These are phyloP conservation scores for Seminavis robusta DNA, from an alignment of 108 stramenopile genomes.

Conservation along the genomic window DNA sequence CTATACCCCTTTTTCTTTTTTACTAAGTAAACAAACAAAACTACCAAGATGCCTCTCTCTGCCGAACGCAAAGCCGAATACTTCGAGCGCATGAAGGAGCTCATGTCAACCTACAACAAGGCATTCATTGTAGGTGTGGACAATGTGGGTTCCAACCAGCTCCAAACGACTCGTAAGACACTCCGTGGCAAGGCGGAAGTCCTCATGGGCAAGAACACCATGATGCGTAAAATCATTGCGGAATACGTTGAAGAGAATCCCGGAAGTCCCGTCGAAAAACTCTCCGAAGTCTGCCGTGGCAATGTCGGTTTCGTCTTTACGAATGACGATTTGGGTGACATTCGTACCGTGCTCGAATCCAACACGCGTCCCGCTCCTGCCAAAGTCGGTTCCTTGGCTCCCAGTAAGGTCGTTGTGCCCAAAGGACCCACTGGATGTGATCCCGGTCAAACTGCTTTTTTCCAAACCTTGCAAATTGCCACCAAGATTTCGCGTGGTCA, in stretches of 20 bases:
- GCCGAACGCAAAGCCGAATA: slow-evolving; percentile 83
- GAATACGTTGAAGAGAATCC: slow-evolving; percentile 92
- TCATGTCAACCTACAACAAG: slow-evolving; percentile 76
- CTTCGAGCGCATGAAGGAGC: slow-evolving; percentile 74
- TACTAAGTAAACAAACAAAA: slow-evolving; percentile 7
- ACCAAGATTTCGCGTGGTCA: slow-evolving; percentile 97
- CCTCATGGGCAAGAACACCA: slow-evolving; percentile 99
- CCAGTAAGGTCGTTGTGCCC: slow-evolving; percentile 91
- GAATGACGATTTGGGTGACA: slow-evolving; percentile 88
- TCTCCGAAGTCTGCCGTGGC: slow-evolving; percentile 79
- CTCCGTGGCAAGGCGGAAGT: slow-evolving; percentile 91
- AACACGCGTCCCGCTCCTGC: slow-evolving; percentile 97
- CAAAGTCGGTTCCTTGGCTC: slow-evolving; percentile 93
- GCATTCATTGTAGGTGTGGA: slow-evolving; percentile 94
- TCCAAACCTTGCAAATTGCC: slow-evolving; percentile 98
- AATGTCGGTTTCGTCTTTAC: slow-evolving; percentile 99
- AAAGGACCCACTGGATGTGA: slow-evolving; percentile 99
- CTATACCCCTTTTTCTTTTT: slow-evolving; percentile 9
- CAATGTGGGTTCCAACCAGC: slow-evolving; percentile 99
- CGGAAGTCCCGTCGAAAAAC: slow-evolving; percentile 77
- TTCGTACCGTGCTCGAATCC: slow-evolving; percentile 81
- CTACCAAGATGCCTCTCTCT: slow-evolving; percentile 83
- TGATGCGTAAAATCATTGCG: slow-evolving; percentile 96
- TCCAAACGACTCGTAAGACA: slow-evolving; percentile 87
- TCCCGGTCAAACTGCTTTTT: slow-evolving; percentile 99